Percentiles rank a stretch among this genome's conserved stretches.
Conservation (phyloP, 1,284 basidiomycete species). For the Ceratorhiza oryzae-sativae region DNA sequence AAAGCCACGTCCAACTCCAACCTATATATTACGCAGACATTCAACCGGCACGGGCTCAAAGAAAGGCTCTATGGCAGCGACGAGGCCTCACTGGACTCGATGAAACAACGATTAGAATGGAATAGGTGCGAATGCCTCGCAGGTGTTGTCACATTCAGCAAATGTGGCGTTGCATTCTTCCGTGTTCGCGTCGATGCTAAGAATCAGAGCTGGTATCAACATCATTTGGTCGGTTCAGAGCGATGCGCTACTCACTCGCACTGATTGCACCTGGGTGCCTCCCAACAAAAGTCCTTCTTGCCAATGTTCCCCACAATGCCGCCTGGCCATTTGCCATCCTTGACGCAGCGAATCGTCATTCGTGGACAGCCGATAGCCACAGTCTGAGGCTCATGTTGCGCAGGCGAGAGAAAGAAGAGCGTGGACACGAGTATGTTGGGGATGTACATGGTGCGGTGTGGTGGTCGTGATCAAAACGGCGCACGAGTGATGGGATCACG, state of each 20-base stretch:
- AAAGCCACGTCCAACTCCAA: too few species aligned
- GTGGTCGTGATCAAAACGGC: neutral
- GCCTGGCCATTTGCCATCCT: conserved; percentile 11
- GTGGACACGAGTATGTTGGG: conserved; percentile 3
- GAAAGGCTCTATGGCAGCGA: too few species aligned
- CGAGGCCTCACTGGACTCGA: too few species aligned
- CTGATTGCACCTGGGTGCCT: conserved; percentile 19
- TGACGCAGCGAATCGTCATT: conserved; percentile 14
- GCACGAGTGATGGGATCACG: neutral
- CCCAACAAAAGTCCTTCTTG: conserved; percentile 17
- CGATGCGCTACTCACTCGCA: conserved; percentile 23
- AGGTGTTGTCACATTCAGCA: conserved; percentile 10
- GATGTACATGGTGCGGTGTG: conserved; percentile 14
- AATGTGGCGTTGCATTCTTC: conserved; percentile 21
- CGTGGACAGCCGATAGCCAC: neutral
- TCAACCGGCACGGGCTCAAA: too few species aligned
- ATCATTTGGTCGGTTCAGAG: neutral
- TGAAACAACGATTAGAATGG: conserved; percentile 31
- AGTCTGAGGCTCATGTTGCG: neutral
- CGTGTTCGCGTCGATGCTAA: conserved; percentile 18
- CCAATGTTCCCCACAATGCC: conserved; percentile 28
- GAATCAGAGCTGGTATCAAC: neutral
- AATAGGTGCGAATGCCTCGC: conserved; percentile 28
- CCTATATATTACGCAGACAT: too few species aligned
- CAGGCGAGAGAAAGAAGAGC: neutral